Percentiles rank a stretch among this genome's conserved stretches.
Conservation (phyloP, 2,329 filamentous ascomycete genomes). For the Botrytis tulipae region DNA sequence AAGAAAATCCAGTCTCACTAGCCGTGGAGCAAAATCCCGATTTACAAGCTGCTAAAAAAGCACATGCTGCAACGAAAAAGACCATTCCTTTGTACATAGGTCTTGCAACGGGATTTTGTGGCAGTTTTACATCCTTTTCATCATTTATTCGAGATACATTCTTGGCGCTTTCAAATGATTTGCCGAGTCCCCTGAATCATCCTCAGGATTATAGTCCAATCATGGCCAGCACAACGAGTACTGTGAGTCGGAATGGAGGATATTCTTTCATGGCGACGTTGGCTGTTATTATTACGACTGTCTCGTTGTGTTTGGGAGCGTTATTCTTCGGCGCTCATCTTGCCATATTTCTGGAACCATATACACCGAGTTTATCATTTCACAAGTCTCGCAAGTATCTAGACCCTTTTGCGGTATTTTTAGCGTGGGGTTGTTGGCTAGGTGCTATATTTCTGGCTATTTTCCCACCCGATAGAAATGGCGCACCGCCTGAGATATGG, state of each 20-base stretch:
- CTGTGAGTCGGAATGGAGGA: conserved; percentile 61
- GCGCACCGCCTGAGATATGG: conserved; percentile 57
- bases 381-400: conserved; percentile 56
- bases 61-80: conserved; percentile 69
- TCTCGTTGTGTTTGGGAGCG: conserved; percentile 67
- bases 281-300: conserved; percentile 70
- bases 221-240: conserved; percentile 38
- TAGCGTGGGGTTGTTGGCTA: conserved; percentile 75
- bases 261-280: conserved; percentile 81
- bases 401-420: conserved; percentile 60
- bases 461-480: conserved; percentile 61
- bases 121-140: conserved; percentile 88
- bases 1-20: conserved; percentile 38
- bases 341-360: conserved; percentile 58
- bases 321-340: conserved; percentile 73
- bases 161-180: conserved; percentile 72
- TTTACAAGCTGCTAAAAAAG: conserved; percentile 51
- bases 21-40: conserved; percentile 36
- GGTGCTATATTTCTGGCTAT: conserved; percentile 70
- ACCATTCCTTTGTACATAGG: conserved; percentile 86
- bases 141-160: conserved; percentile 80
- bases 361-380: conserved; percentile 61
- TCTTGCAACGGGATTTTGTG: conserved; percentile 82
- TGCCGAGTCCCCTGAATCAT: conserved; percentile 52
- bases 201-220: conserved; percentile 40